Percentiles rank a stretch among this genome's conserved stretches.
These are phyloP conservation scores for Globisporangium paddicum DNA, from an alignment of 352 stramenopile species.

Conservation along the genomic window DNA sequence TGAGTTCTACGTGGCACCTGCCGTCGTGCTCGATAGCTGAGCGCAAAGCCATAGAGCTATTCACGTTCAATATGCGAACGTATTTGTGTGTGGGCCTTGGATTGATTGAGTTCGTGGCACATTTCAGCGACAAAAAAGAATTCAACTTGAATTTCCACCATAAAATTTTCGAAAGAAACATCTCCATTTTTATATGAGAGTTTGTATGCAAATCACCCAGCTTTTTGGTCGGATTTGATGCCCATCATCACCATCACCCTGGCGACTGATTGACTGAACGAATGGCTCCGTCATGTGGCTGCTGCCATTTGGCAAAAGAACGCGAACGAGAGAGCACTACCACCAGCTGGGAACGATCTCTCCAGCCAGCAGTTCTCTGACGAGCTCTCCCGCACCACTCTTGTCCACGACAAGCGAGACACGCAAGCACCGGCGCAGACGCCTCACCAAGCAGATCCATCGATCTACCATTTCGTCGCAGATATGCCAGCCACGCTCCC, in stretches of 20 bases:
- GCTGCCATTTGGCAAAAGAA: neutral
- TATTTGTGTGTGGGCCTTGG: no score
- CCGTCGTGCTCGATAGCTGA: no score
- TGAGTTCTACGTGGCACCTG: no score
- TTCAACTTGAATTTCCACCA: neutral
- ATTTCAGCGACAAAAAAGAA: neutral
- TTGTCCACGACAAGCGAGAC: no score
- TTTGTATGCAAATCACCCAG: neutral
- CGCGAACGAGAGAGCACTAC: neutral
- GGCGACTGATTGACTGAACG: neutral
- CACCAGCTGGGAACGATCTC: neutral
- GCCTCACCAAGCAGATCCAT: neutral
- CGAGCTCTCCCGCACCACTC: neutral
- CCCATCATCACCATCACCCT: neutral
- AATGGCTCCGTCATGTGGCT: neutral
- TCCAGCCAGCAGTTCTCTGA: neutral
- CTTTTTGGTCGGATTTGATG: neutral
- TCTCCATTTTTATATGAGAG: neutral
- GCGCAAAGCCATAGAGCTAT: no score
- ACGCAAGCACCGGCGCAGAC: neutral
- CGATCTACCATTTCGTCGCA: neutral
- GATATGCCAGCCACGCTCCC: neutral
- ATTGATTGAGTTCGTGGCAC: no score
- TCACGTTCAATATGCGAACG: no score
- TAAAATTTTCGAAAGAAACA: neutral